These are phyloP conservation scores for Russula ochroleuca DNA, from an alignment of 768 basidiomycete genomes.

Conservation along the genomic window DNA sequence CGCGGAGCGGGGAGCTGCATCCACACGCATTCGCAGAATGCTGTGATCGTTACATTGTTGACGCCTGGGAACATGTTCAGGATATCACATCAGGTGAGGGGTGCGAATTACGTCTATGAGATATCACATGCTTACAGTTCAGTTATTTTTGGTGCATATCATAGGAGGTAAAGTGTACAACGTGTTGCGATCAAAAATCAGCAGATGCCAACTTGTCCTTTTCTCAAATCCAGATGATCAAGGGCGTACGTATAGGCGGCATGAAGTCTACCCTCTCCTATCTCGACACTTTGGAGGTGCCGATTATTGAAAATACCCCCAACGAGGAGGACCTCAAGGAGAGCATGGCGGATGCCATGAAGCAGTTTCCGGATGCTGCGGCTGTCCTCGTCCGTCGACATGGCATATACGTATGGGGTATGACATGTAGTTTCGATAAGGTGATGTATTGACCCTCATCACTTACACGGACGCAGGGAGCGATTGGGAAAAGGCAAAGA, in stretches of 20 bases:
- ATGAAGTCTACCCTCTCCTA: constrained; percentile 74
- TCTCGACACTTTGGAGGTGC: constrained; percentile 78
- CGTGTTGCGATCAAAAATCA: not conserved
- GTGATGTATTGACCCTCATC: constrained; percentile 2
- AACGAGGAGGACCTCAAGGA: constrained; percentile 86
- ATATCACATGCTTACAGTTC: no score
- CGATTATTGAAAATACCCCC: constrained; percentile 90
- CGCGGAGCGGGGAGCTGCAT: constrained; percentile 81
- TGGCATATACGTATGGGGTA: constrained; percentile 85
- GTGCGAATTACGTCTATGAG: not conserved
- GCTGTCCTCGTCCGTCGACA: constrained; percentile 75
- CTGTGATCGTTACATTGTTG: constrained; percentile 81
- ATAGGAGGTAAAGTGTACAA: constrained; percentile 6
- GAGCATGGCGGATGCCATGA: constrained; percentile 85
- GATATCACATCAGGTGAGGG: constrained; percentile 76
- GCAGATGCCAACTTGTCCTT: not conserved
- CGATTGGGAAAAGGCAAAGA: constrained; percentile 87
- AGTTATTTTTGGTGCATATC: not conserved
- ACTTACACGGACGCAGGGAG: constrained; percentile 36
- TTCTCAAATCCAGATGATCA: constrained; percentile 69
- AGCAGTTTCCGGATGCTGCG: constrained; percentile 70
- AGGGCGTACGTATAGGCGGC: constrained; percentile 75
- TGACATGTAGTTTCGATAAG: constrained; percentile 26
- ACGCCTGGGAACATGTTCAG: constrained; percentile 67
- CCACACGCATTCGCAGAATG: constrained; percentile 88